Evolutionary conservation across 257 asterid genomes (phyloP).

Genomic region (Solanum sejunctum): DNA sequence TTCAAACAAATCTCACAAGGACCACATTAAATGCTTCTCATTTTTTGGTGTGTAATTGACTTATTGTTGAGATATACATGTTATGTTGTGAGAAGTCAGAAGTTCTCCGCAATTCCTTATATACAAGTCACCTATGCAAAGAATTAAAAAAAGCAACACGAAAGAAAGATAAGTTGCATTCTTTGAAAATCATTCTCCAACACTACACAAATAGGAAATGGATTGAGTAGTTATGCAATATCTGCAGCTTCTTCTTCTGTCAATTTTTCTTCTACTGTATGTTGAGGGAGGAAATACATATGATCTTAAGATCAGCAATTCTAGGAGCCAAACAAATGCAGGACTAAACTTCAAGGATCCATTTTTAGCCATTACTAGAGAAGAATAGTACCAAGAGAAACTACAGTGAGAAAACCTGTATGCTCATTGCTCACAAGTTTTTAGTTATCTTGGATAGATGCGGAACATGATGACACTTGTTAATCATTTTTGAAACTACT

Average conservation of each 20-base stretch:
- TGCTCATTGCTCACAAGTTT: background rate
- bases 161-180: background rate
- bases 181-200: background rate
- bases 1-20: background rate
- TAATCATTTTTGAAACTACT: background rate
- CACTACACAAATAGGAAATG: background rate
- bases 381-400: background rate
- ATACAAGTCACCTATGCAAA: background rate
- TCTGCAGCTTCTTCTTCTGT: background rate
- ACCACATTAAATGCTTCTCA: background rate
- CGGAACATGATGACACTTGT: background rate
- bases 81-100: background rate
- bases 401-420: background rate
- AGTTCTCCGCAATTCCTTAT: background rate
- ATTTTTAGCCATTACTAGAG: background rate
- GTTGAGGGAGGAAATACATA: background rate
- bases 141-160: background rate
- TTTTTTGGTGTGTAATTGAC: background rate
- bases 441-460: background rate
- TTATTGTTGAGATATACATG: background rate
- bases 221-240: background rate
- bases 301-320: background rate
- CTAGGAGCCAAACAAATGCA: background rate
- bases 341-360: background rate
- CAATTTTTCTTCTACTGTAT: background rate